A percentile compares a stretch with the other conserved stretches of the same genome.
phyloP scores from a whole-genome alignment of 495 filamentous ascomycete genomes.

The Xylaria castorea region DNA sequence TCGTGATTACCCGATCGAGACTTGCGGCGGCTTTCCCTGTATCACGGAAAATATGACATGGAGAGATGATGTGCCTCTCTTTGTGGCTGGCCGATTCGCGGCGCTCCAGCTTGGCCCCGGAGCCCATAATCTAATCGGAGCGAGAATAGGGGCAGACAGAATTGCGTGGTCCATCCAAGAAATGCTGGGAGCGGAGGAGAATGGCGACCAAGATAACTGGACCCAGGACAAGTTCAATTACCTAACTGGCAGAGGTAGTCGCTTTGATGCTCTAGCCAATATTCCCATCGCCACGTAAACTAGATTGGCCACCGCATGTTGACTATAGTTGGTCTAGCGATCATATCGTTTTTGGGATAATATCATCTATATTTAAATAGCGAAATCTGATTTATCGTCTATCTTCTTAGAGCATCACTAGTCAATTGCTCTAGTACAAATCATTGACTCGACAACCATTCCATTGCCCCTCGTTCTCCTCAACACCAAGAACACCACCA shows the following conservation, averaged over 20 bases:
- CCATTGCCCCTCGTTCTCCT: no score
- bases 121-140: slow-evolving; percentile 68
- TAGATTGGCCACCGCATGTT: not conserved
- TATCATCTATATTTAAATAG: not conserved
- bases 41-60: slow-evolving; percentile 65
- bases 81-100: slow-evolving; percentile 65
- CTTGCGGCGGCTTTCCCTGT: slow-evolving; percentile 62
- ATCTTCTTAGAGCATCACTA: not conserved
- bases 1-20: slow-evolving; percentile 59
- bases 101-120: slow-evolving; percentile 65
- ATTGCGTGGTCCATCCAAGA: slow-evolving; percentile 67
- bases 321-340: not conserved
- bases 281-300: not conserved
- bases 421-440: not conserved
- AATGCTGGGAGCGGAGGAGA: slow-evolving; percentile 39
- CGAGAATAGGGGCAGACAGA: slow-evolving; percentile 67
- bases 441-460: not conserved
- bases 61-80: slow-evolving; percentile 65
- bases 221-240: slow-evolving; percentile 37
- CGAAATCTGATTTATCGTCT: not conserved
- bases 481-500: not conserved
- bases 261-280: slow-evolving; percentile 33
- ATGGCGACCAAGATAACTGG: slow-evolving; percentile 31
- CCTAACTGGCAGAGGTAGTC: slow-evolving; percentile 40
- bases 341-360: not conserved